Conservation (phyloP, 2,329 filamentous ascomycete species). For the Hyphodiscus sp. region DNA sequence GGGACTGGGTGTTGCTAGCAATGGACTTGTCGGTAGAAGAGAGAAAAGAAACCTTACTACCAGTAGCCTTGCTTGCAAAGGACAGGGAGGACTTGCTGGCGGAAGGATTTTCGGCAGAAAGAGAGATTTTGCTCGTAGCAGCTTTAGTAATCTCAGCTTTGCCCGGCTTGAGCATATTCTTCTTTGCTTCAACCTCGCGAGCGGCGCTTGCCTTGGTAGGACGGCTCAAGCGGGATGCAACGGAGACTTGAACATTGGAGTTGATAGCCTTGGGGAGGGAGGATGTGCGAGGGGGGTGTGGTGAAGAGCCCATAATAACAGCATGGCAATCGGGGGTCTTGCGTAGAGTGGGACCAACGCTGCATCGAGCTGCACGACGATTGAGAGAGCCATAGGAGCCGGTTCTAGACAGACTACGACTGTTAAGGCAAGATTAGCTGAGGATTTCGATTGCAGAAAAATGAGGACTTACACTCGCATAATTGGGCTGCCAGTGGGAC, state of each 20-base stretch:
- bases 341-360: constrained; percentile 5
- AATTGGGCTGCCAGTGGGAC: background rate
- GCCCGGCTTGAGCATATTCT: background rate
- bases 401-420: background rate
- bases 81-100: background rate
- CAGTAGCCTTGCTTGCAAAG: background rate
- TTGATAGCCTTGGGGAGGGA: background rate
- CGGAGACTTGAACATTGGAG: background rate
- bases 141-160: background rate
- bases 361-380: background rate
- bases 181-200: background rate
- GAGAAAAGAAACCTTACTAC: background rate
- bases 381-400: background rate
- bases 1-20: background rate
- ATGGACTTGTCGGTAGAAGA: background rate
- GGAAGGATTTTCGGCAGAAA: background rate
- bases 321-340: constrained; percentile 5
- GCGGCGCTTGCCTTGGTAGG: constrained; percentile 9
- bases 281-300: constrained; percentile 1
- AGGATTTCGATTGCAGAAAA: background rate
- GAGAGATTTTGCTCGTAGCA: background rate
- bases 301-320: constrained; percentile 3
- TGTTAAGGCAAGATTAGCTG: background rate
- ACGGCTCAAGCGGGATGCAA: constrained; percentile 1
- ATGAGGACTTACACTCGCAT: background rate